phyloP scores from a whole-genome alignment of 2,329 filamentous ascomycete genomes.

The Pseudohalonectria lignicola region DNA sequence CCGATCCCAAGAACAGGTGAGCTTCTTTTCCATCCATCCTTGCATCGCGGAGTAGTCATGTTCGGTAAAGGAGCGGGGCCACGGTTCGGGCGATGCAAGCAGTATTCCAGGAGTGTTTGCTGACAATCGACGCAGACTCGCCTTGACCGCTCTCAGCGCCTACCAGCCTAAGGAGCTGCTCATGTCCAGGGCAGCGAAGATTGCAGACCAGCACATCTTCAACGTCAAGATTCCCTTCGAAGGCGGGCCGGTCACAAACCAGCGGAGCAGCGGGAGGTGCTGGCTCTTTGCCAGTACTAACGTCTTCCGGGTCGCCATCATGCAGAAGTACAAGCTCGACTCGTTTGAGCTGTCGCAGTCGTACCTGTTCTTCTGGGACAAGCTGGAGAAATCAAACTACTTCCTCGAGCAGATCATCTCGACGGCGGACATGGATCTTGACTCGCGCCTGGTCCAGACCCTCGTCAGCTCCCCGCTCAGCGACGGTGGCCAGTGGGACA shows the following conservation, averaged over 20 bases:
- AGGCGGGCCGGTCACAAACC: slow-evolving; percentile 75
- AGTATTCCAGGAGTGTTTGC: too few relatives aligned
- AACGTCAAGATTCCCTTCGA: slow-evolving; percentile 75
- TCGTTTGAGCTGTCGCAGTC: slow-evolving; percentile 79
- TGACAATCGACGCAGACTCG: slow-evolving; percentile 60
- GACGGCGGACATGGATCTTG: slow-evolving; percentile 59
- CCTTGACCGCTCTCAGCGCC: slow-evolving; percentile 59
- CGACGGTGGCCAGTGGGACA: slow-evolving; percentile 87
- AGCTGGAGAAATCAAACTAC: slow-evolving; percentile 83
- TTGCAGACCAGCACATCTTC: slow-evolving; percentile 69
- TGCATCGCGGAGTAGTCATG: too few relatives aligned
- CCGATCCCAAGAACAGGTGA: slow-evolving; percentile 56
- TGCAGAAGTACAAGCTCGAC: slow-evolving; percentile 69
- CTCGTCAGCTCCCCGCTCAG: slow-evolving; percentile 58
- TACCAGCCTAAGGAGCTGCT: slow-evolving; percentile 58
- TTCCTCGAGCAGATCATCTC: slow-evolving; percentile 78
- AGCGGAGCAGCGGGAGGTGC: slow-evolving; percentile 70
- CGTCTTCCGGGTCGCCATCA: slow-evolving; percentile 78
- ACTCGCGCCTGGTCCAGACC: slow-evolving; percentile 60
- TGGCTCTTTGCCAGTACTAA: slow-evolving; percentile 93
- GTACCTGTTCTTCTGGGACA: slow-evolving; percentile 90
- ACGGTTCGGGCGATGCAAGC: too few relatives aligned
- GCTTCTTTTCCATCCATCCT: too few relatives aligned
- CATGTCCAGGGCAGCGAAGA: slow-evolving; percentile 47
- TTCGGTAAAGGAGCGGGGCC: too few relatives aligned